Evolutionary conservation across 768 basidiomycete species (phyloP), one percentile per base, ranked within the genome.

Genomic region (Pleurotus platypus): DNA sequence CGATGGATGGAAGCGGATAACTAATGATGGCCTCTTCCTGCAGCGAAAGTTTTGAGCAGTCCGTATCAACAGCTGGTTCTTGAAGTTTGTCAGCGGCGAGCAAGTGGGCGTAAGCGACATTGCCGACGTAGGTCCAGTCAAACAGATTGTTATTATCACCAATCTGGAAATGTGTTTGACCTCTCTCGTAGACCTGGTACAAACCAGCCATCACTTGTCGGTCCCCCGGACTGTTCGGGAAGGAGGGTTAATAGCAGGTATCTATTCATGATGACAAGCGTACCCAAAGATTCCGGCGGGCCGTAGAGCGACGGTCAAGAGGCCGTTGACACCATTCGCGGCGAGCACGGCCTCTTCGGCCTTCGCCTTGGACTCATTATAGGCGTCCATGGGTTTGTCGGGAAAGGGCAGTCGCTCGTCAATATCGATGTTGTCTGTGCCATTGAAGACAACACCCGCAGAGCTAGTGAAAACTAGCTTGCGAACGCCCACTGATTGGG

Each of bases 221-320:
- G 65, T 98, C 97, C 4, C 96, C 94, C 4, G 94, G 94, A 4
- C 93, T 95, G 64, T 4, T 49, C 49, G 45, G 39, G 24, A 16
- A 24, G 5, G 58, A 55, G 48, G 26, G 13, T 46, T 57, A 39
- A 43, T 38, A 57, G 26, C 22, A 46, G 7, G 46, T 11, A 47
- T 47, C 24, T 13, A 46, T 20, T 11, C 30, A 35, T 55, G 15
- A 15, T 8, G 5, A 45, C 46, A 38, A 39, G 70, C 86, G 51
- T 60, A 92, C 94, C 97, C 97, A 64, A 98, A 98, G 64, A 98
- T 97, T 2, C 96, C 94, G 15, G 95, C 87, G 1, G 96, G 96
- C 39, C 97, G 78, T 43, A 98, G 72, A 12, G 94, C 90, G 46
- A 95, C 92, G 1, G 97, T 98, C 60, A 91, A 71, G 5, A 98